Conservation (phyloP, 1,139 yeast species). For the Diutina sp. region DNA sequence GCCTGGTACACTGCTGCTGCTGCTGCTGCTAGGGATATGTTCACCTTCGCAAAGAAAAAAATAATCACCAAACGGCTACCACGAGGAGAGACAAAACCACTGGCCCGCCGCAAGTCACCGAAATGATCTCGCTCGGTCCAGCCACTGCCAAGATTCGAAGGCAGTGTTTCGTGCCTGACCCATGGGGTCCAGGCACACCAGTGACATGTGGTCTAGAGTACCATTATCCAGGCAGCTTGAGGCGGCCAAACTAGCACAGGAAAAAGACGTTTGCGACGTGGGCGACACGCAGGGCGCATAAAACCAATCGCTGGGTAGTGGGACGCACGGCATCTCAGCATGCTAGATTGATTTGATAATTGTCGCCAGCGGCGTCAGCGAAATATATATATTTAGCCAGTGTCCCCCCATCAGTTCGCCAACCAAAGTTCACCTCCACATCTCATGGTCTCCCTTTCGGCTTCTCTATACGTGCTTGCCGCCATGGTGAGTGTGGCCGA, state of each 20-base stretch:
- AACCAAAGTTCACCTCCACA: too few species aligned
- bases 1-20: background rate
- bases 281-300: background rate
- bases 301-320: background rate
- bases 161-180: too few species aligned
- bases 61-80: background rate
- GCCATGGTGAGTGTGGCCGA: background rate
- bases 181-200: too few species aligned
- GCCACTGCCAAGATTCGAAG: background rate
- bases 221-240: too few species aligned
- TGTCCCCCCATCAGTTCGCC: background rate
- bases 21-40: background rate
- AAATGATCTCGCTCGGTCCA: background rate
- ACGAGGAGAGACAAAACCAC: background rate
- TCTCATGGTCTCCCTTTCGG: background rate
- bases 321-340: background rate
- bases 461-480: background rate
- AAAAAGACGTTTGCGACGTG: background rate
- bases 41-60: too few species aligned
- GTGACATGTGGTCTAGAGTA: too few species aligned
- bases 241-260: too few species aligned
- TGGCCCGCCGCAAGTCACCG: background rate
- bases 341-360: background rate
- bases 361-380: background rate
- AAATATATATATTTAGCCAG: background rate